Evolutionary conservation across 2,329 filamentous ascomycete species (phyloP).

Genomic region (Plectosphaerella plurivora): DNA sequence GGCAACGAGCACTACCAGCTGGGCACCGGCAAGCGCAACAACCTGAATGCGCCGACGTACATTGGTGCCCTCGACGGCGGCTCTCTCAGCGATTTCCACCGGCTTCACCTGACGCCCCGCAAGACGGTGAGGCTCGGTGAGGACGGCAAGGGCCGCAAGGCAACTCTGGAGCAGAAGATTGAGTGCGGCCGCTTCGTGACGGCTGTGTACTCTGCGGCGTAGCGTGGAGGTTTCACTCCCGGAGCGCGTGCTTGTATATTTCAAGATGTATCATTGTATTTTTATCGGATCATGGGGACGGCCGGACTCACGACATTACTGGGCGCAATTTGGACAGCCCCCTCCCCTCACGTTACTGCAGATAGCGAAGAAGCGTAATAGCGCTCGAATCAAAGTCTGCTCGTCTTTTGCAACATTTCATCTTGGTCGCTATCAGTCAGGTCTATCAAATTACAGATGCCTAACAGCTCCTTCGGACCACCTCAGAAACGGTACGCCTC

Average conservation of each 20-base stretch:
- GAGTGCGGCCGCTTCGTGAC: conserved; percentile 82
- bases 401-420: no score
- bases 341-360: no score
- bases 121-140: conserved; percentile 63
- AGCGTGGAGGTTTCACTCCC: conserved; percentile 7
- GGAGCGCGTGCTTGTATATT: background rate
- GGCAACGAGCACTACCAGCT: conserved; percentile 93
- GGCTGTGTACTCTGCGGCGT: conserved; percentile 71
- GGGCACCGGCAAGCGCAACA: conserved; percentile 84
- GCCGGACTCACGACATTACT: no score
- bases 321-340: no score
- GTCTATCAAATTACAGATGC: no score
- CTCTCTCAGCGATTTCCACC: conserved; percentile 42
- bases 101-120: conserved; percentile 76
- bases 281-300: no score
- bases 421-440: no score
- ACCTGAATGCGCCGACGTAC: conserved; percentile 70
- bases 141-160: conserved; percentile 58
- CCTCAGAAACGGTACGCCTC: background rate
- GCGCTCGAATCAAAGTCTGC: no score
- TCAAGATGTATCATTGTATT: background rate
- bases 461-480: no score
- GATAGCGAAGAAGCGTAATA: no score
- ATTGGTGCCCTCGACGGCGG: conserved; percentile 70
- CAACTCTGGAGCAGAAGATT: conserved; percentile 77